phyloP scores from a whole-genome alignment of 345 rosid species.

The Raphanus sativus region DNA sequence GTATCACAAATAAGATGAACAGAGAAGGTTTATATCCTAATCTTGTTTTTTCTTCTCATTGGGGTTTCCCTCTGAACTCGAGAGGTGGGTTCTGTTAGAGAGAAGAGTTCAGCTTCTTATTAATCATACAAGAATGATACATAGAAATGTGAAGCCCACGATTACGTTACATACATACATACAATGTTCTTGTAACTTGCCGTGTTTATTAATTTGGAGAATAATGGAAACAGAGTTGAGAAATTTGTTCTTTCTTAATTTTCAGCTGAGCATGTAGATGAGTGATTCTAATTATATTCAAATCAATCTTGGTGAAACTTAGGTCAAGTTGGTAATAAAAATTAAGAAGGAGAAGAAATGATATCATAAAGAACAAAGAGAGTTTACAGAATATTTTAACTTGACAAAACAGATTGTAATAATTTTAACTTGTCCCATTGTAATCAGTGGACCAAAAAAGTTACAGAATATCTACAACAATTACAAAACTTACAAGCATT shows the following conservation, averaged over 20 bases:
- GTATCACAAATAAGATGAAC: conserved; percentile 47
- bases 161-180: conserved; percentile 19
- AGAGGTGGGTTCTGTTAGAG: conserved; percentile 31
- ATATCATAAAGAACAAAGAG: neutral
- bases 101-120: neutral
- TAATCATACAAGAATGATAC: neutral
- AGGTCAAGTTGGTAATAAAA: neutral
- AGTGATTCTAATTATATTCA: neutral
- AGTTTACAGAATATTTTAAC: neutral
- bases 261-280: neutral
- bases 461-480: conserved; percentile 8
- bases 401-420: conserved; percentile 18
- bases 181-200: conserved; percentile 2
- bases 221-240: neutral
- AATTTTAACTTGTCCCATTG: neutral
- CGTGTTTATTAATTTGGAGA: neutral
- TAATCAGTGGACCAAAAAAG: conserved; percentile 3
- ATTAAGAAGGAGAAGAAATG: neutral
- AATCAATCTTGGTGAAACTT: neutral
- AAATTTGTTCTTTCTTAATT: neutral
- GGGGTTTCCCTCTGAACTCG: conserved; percentile 71
- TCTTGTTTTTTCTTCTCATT: conserved; percentile 59
- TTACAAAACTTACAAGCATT: conserved; percentile 8
- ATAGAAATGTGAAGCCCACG: neutral
- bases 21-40: conserved; percentile 55